Evolutionary conservation across 2,329 filamentous ascomycete genomes (phyloP).

Genomic region (Colletotrichum sp.): DNA sequence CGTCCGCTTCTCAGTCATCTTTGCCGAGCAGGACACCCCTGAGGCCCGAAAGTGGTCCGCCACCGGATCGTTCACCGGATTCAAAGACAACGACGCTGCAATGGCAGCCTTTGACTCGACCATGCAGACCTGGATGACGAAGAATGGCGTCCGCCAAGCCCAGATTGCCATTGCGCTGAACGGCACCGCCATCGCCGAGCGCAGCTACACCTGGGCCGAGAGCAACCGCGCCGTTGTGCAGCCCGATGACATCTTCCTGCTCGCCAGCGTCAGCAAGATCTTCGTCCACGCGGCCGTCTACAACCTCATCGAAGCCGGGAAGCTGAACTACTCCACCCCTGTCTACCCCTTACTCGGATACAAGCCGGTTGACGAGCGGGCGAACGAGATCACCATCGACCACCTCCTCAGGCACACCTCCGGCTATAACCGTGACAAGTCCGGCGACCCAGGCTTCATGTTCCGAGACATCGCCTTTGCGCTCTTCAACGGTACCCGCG

Average conservation of each 20-base stretch:
- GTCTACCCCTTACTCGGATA: constrained; percentile 15
- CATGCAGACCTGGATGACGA: constrained; percentile 14
- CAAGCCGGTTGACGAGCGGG: background rate
- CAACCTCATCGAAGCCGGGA: constrained; percentile 10
- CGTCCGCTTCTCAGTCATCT: constrained; percentile 14
- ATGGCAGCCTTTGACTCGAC: background rate
- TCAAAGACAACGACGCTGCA: background rate
- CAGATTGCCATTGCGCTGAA: constrained; percentile 16
- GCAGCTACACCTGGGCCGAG: constrained; percentile 22
- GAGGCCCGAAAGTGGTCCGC: constrained; percentile 10
- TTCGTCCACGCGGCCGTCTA: constrained; percentile 19
- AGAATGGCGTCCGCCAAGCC: constrained; percentile 20
- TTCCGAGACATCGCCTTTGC: constrained; percentile 8
- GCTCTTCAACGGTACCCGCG: background rate
- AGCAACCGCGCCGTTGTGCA: constrained; percentile 6
- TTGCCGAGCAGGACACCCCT: constrained; percentile 12
- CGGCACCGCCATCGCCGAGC: constrained; percentile 7
- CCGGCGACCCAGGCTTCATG: constrained; percentile 4
- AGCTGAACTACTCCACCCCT: background rate
- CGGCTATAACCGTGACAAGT: constrained; percentile 7
- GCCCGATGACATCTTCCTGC: constrained; percentile 16
- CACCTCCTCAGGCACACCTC: constrained; percentile 12
- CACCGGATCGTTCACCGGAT: constrained; percentile 2
- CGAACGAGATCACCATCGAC: constrained; percentile 13
- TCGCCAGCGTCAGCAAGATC: constrained; percentile 22